Evolutionary conservation across 176 grass and related monocot genomes (phyloP).

Genomic region (Avena eriantha): DNA sequence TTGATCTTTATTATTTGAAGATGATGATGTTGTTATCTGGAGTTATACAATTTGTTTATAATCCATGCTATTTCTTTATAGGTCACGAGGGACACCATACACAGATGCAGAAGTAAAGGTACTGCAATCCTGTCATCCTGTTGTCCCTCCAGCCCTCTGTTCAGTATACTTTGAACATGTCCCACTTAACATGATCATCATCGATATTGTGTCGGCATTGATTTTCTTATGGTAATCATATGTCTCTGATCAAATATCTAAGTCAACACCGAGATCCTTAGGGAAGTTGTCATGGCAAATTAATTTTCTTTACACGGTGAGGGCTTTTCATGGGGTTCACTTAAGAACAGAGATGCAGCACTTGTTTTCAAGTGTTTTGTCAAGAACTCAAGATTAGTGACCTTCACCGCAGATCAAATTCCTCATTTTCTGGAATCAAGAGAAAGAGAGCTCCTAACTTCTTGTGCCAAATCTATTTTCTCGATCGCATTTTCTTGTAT

Average conservation of each 20-base stretch:
- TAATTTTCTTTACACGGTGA: neutral
- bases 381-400: neutral
- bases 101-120: conserved; percentile 97
- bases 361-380: neutral
- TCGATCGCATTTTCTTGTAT: neutral
- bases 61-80: conserved; percentile 41
- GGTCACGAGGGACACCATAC: conserved; percentile 76
- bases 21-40: neutral
- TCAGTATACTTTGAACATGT: conserved; percentile 29
- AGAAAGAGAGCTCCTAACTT: neutral
- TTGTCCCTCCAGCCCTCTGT: neutral
- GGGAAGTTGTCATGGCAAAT: neutral
- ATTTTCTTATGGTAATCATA: neutral
- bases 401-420: neutral
- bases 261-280: conserved; percentile 4
- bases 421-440: conserved; percentile 7
- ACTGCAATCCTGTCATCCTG: conserved; percentile 20
- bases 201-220: neutral
- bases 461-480: conserved; percentile 1
- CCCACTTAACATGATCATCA: neutral
- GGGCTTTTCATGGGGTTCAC: neutral
- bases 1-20: neutral
- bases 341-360: neutral
- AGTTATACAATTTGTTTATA: conserved; percentile 25
- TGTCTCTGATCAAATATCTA: neutral